A percentile compares a stretch with the other conserved stretches of the same genome.
Conservation (phyloP, 139 green algal genomes). For the Dunaliella primolecta region DNA sequence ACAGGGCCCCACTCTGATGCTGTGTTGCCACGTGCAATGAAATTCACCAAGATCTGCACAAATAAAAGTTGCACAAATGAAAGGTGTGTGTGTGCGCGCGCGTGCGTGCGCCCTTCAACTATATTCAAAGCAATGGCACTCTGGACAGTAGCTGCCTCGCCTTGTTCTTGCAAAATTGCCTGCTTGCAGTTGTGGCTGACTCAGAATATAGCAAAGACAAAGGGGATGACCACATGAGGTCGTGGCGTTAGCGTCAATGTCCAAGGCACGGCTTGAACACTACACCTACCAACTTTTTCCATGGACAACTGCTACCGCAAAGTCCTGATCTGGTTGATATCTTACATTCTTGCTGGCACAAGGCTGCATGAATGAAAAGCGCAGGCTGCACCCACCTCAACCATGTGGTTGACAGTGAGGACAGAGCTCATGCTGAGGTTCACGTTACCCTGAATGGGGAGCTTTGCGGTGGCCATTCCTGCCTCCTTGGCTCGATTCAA, state of each 20-base stretch:
- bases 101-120: not conserved
- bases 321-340: not conserved
- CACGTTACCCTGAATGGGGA: slow-evolving; percentile 73
- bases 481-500: slow-evolving; percentile 44
- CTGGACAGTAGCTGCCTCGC: not conserved
- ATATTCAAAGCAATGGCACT: not conserved
- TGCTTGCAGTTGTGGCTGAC: slow-evolving; percentile 64
- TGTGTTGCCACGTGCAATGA: not conserved
- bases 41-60: slow-evolving; percentile 38
- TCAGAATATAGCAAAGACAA: slow-evolving; percentile 41
- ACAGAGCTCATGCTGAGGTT: slow-evolving; percentile 52
- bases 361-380: not conserved
- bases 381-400: slow-evolving; percentile 29
- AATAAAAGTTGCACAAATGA: slow-evolving; percentile 11
- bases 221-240: not conserved
- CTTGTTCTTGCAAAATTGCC: not conserved
- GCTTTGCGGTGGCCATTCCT: slow-evolving; percentile 68
- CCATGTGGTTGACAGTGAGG: slow-evolving; percentile 83
- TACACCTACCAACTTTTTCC: no score
- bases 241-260: no score
- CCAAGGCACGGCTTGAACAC: no score
- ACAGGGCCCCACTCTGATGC: slow-evolving; percentile 32
- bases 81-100: not conserved
- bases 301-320: not conserved
- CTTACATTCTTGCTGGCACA: not conserved